Conservation (phyloP, 1,284 basidiomycete genomes). For the Ceratobasidium sp. region DNA sequence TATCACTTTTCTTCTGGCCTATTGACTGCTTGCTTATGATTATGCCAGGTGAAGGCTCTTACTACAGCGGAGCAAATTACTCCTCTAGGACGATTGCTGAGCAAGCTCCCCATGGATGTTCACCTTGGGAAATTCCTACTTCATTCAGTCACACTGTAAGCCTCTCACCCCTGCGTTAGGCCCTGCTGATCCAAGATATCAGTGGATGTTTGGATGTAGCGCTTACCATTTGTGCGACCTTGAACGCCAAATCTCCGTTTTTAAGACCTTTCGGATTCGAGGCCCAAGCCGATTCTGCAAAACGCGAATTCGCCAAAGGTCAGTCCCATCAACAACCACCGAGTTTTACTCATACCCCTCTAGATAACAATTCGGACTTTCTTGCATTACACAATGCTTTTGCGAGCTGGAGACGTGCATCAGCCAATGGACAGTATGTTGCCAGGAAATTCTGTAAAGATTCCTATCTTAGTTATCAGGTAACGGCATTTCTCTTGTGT, state of each 20-base stretch:
- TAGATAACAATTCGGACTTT: constrained; percentile 92
- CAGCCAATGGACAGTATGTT: constrained; percentile 61
- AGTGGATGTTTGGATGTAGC: constrained; percentile 89
- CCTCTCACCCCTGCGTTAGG: too few species aligned
- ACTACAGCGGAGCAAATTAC: constrained; percentile 92
- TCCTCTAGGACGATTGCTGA: constrained; percentile 88
- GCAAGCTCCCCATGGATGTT: constrained; percentile 94
- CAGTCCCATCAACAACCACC: constrained; percentile 6
- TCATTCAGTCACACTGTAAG: constrained; percentile 75
- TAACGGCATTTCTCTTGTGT: constrained; percentile 46
- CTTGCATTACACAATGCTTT: constrained; percentile 93
- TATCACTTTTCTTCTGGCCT: constrained; percentile 48
- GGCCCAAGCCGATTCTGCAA: constrained; percentile 85
- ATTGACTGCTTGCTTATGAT: not conserved
- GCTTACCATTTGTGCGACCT: constrained; percentile 90
- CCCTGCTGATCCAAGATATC: not conserved
- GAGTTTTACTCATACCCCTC: not conserved
- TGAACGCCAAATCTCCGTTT: constrained; percentile 95
- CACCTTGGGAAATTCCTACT: constrained; percentile 96
- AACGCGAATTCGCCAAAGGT: constrained; percentile 65
- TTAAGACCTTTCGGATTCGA: constrained; percentile 88
- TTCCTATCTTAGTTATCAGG: constrained; percentile 88
- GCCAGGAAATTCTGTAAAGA: constrained; percentile 80
- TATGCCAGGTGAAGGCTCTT: constrained; percentile 75
- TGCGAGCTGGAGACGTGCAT: constrained; percentile 84